A percentile compares a stretch with the other conserved stretches of the same genome.
Conservation (phyloP, 192 early-diverging fungal species). For the Podila minutissima region DNA sequence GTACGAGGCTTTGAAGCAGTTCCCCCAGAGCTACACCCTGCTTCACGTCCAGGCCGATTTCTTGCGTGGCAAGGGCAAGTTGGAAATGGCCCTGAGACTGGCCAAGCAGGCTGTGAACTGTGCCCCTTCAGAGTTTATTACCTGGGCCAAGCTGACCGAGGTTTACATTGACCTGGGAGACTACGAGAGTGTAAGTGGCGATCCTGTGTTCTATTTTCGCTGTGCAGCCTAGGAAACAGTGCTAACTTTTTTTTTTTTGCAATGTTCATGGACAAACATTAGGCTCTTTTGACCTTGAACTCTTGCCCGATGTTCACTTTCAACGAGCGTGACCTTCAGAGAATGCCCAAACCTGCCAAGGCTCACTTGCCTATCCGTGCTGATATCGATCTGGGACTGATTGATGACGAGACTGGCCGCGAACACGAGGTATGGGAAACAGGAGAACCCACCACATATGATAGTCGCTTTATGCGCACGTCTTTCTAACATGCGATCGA, state of each 20-base stretch:
- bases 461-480: background rate
- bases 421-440: conserved; percentile 59
- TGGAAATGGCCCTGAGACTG: conserved; percentile 84
- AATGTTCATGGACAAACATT: background rate
- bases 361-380: conserved; percentile 90
- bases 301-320: conserved; percentile 99
- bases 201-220: too few species aligned
- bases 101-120: conserved; percentile 94
- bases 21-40: conserved; percentile 84
- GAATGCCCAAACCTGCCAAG: conserved; percentile 90
- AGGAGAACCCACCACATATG: background rate
- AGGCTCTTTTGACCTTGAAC: conserved; percentile 95
- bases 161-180: conserved; percentile 89
- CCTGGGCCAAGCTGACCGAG: conserved; percentile 96
- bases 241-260: background rate
- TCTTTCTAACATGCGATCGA: background rate
- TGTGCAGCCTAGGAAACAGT: background rate
- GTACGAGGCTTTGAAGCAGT: conserved; percentile 82
- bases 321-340: conserved; percentile 85
- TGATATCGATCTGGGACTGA: conserved; percentile 71
- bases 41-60: conserved; percentile 94
- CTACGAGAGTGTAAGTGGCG: conserved; percentile 74
- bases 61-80: conserved; percentile 64
- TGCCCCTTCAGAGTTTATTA: conserved; percentile 94
- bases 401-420: conserved; percentile 68